Percentiles rank a stretch among this genome's conserved stretches.
phyloP scores from a whole-genome alignment of 192 early-diverging fungal genomes.

The Coemansia sp. region DNA sequence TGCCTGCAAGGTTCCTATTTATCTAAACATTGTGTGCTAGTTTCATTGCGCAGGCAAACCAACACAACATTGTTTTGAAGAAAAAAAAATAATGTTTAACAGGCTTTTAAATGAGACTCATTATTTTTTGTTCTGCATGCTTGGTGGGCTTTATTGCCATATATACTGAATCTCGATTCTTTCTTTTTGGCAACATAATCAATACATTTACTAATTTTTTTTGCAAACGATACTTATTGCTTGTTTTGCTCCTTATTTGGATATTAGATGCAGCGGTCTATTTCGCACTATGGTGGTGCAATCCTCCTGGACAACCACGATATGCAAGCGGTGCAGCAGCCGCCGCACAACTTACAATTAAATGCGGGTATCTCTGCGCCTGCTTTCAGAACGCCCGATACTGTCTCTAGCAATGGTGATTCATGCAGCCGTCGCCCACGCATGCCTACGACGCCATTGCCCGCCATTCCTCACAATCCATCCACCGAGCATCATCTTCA shows the following conservation, averaged over 20 bases:
- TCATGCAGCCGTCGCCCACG: conserved; percentile 6
- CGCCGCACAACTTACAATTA: background rate
- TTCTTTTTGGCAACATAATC: too few relatives aligned
- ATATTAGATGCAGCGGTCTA: background rate
- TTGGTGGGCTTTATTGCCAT: too few relatives aligned
- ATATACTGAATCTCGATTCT: too few relatives aligned
- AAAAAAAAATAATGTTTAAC: too few relatives aligned
- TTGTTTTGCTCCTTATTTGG: background rate
- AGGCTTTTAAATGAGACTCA: too few relatives aligned
- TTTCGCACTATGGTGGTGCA: background rate
- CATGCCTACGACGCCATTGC: conserved; percentile 3
- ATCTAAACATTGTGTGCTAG: background rate
- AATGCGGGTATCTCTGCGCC: conserved; percentile 4
- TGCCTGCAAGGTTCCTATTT: background rate
- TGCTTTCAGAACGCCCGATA: background rate
- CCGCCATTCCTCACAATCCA: conserved; percentile 13
- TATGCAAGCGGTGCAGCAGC: conserved; percentile 1
- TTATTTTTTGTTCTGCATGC: background rate
- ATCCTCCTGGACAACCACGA: conserved; percentile 1
- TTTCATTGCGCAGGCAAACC: background rate
- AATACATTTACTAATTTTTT: too few relatives aligned
- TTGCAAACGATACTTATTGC: too few relatives aligned
- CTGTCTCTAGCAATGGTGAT: background rate
- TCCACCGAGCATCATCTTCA: background rate
- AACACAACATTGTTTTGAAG: too few relatives aligned